Evolutionary conservation across 192 early-diverging fungal species (phyloP).

Genomic region (Helicostylum pulchrum): DNA sequence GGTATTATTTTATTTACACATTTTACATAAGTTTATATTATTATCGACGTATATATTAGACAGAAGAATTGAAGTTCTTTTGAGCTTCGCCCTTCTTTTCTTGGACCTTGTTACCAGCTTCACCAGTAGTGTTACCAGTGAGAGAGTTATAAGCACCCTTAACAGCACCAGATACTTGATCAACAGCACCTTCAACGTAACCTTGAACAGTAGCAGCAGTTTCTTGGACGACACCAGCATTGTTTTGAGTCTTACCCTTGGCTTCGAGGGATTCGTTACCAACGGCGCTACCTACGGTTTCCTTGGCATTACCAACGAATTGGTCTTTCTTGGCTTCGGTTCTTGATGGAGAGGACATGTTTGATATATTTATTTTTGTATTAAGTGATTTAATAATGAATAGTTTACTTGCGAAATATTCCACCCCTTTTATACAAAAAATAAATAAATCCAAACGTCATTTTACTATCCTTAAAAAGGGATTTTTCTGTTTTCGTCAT

Average conservation of each 20-base stretch:
- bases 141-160: conserved; percentile 25
- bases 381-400: background rate
- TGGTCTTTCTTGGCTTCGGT: conserved; percentile 26
- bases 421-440: no score
- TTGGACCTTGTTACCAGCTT: conserved; percentile 15
- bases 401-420: no score
- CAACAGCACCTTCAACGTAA: conserved; percentile 25
- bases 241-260: conserved; percentile 32
- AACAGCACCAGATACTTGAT: conserved; percentile 32
- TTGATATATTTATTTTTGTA: background rate
- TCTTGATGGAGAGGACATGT: conserved; percentile 12
- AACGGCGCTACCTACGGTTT: conserved; percentile 33
- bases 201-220: conserved; percentile 18
- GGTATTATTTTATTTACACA: no score
- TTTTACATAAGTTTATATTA: no score
- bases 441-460: no score
- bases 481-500: no score
- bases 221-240: conserved; percentile 26
- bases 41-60: background rate
- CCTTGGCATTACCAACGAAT: conserved; percentile 35
- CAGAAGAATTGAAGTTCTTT: conserved; percentile 8
- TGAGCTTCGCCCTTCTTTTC: conserved; percentile 24
- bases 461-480: no score
- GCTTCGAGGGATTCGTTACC: conserved; percentile 30
- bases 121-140: conserved; percentile 19